Base-by-base conservation (phyloP, 139 green algal species). In the Coccomyxa sp. region DNA sequence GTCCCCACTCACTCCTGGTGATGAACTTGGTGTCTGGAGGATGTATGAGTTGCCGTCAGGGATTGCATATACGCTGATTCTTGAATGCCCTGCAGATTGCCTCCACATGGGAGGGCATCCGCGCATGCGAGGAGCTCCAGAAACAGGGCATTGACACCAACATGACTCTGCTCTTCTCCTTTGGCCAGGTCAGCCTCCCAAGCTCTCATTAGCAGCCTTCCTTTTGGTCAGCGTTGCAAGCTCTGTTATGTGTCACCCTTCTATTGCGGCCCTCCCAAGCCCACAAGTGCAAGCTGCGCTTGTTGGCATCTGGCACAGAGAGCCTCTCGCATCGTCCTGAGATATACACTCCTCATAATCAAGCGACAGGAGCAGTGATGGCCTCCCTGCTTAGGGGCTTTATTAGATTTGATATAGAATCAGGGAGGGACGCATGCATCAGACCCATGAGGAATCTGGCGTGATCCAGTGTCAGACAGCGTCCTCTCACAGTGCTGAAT, bases 81-180 rank as follows among this genome's bases (percentile, higher is more conserved):
- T 64, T 18, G 22, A 22, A 22, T 64, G 3, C 44, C 50, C 22
- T 82, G 44, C 79, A 95, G 89, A 89, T 97, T 50, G 93, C 93
- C 12, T 86, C 82, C 50, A 97, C 92, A 9, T 97, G 93, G 93
- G 89, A 95, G 79, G 94, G 94, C 76, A 93, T 97, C 70, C 76
- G 91, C 39, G 94, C 94, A 0, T 97, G 92, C 81, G 85, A 93
- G 78, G 68, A 82, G 73, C 89, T 97, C 80, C 82, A 97, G 86
- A 86, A 86, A 68, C 80, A 95, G 82, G 94, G 93, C 83, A 93
- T 97, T 77, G 82, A 92, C 84, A 92, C 83, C 86, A 97, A 97
- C 89, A 95, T 97, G 92, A 97, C 93, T 27, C 87, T 97, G 74
- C 88, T 97, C 31, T 97, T 97, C 91, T 90, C 81, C 40, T 95